Evolutionary conservation across 257 asterid genomes (phyloP), one percentile per base, ranked within the genome.

Genomic region (Phtheirospermum japonicum): DNA sequence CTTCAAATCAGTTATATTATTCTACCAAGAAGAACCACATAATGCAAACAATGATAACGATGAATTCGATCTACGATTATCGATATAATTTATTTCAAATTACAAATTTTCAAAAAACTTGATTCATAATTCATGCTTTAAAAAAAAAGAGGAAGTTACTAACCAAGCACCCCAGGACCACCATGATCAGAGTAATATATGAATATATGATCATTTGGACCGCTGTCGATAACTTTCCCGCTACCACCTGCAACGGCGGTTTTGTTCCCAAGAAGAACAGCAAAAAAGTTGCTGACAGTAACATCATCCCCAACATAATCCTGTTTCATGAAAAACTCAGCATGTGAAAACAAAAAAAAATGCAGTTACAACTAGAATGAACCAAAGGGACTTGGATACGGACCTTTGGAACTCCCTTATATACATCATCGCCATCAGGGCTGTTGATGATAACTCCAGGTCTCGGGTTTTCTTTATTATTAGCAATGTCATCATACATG

Each of bases 111-210:
- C 14, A 14, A 11, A 0, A 17, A 49, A 43, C 11, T 46, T 20
- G 48, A 64, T 48, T 39, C 62, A n/a, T 30, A 40, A 72, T 43
- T 65, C 55, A 53, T 19, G 8, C 36, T 45, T 40, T 23, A 23
- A 62, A 54, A 33, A 65, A 16, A 36, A 9, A 39, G 5, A 66
- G 33, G 69, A 26, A 76, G 58, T 34, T 34, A 80, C 95, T 70
- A 39, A 92, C 99, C 99, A 34, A 93, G 92, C 64, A 89, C 95
- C 57, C 97, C 99, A 43, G 97, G 95, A 65, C 97, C 96, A 18
- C 99, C 99, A 48, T 89, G 99, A 78, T 93, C 99, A 2, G 89
- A 59, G 67, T 89, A 93, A 73, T 72, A 93, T 69, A 93, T 43
- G 72, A 93, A 89, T 57, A 93, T 87, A 68, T 80, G 95, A 82